These are phyloP conservation scores for Phoma sp. DNA, from an alignment of 2,329 filamentous ascomycete genomes.

Conservation along the genomic window DNA sequence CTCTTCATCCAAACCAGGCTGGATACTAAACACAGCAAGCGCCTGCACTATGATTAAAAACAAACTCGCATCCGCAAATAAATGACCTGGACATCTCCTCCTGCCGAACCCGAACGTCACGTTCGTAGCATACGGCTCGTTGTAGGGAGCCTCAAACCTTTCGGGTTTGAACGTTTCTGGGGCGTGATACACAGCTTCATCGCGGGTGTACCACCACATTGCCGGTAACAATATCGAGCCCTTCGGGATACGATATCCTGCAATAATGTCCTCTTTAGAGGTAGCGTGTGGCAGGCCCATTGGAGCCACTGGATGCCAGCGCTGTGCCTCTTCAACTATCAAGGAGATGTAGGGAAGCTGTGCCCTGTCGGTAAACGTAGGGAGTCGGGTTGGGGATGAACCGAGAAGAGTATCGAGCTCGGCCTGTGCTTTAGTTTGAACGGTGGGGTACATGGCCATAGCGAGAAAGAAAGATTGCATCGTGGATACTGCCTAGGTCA, in stretches of 20 bases:
- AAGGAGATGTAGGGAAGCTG: conserved; percentile 48
- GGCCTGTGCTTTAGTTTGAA: conserved; percentile 56
- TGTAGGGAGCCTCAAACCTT: conserved; percentile 45
- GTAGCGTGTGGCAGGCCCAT: conserved; percentile 43
- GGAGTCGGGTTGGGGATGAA: conserved; percentile 47
- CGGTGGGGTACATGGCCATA: conserved; percentile 57
- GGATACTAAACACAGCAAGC: conserved; percentile 56
- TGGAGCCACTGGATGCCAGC: conserved; percentile 41
- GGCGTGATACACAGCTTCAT: conserved; percentile 45
- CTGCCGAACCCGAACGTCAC: conserved; percentile 51
- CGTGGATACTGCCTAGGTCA: conserved; percentile 39
- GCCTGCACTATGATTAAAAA: conserved; percentile 53
- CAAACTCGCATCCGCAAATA: conserved; percentile 52
- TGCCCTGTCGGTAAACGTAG: conserved; percentile 54
- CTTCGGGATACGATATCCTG: conserved; percentile 52
- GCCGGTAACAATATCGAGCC: conserved; percentile 46
- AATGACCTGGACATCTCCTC: conserved; percentile 51
- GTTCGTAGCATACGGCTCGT: conserved; percentile 48
- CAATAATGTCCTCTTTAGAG: conserved; percentile 45
- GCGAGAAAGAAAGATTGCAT: conserved; percentile 57
- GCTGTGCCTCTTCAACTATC: conserved; percentile 53
- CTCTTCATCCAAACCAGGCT: conserved; percentile 45
- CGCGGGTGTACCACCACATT: conserved; percentile 52
- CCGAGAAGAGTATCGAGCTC: conserved; percentile 59
- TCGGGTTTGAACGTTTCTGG: conserved; percentile 53